These are phyloP conservation scores for Phyllosticta citrichinensis DNA, from an alignment of 2,329 filamentous ascomycete species.

Conservation along the genomic window DNA sequence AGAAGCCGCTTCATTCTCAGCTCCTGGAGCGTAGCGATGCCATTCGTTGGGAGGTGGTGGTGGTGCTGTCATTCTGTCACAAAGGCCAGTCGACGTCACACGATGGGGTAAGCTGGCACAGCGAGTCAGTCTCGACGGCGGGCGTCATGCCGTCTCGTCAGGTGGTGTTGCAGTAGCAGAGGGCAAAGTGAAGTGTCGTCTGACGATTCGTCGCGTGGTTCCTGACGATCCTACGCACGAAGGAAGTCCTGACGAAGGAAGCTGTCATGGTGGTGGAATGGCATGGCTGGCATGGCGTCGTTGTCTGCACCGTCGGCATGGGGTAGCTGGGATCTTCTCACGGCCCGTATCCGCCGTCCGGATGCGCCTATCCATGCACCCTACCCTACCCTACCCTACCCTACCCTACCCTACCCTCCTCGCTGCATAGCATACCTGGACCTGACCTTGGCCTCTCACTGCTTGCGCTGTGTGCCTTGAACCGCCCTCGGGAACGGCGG, in stretches of 20 bases:
- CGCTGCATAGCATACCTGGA: no score
- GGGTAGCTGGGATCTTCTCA: no score
- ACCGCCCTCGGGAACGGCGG: no score
- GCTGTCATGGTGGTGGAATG: not conserved
- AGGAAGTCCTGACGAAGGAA: not conserved
- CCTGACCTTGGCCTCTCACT: no score
- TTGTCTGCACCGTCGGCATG: no score
- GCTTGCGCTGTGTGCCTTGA: no score
- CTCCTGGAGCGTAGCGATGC: not conserved
- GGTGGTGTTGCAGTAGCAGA: not conserved
- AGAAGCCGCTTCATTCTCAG: not conserved
- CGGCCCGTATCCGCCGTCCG: no score
- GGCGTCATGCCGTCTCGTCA: not conserved
- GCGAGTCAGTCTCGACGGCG: not conserved
- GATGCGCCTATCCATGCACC: no score
- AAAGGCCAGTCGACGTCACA: conserved; percentile 5
- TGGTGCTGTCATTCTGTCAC: not conserved
- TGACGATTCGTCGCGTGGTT: conserved; percentile 4
- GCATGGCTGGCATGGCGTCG: not conserved
- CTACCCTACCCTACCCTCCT: no score
- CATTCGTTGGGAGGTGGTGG: not conserved
- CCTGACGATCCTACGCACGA: not conserved
- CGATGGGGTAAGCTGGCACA: not conserved
- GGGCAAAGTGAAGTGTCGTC: not conserved
- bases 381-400: no score